These are phyloP conservation scores for Kluyveromyces marxianus DNA, from an alignment of 1,139 yeast species.

Conservation along the genomic window DNA sequence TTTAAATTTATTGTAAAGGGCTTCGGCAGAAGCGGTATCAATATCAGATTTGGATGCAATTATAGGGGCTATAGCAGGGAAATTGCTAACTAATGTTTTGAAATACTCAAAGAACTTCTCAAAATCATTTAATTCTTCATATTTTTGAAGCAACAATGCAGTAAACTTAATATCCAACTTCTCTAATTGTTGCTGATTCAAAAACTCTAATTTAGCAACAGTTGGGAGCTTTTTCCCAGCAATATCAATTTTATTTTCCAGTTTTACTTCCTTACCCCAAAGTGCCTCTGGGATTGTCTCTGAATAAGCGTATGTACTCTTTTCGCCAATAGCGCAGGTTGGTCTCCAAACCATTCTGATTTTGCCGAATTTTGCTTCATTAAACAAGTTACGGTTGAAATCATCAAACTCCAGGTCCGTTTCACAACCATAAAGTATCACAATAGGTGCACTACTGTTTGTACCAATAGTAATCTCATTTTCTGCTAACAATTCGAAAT, in stretches of 20 bases:
- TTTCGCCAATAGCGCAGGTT: conserved; percentile 25
- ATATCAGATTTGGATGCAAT: conserved; percentile 13
- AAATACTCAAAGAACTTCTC: conserved; percentile 33
- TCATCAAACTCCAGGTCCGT: conserved; percentile 40
- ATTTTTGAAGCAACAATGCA: conserved; percentile 35
- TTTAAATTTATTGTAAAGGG: conserved; percentile 8
- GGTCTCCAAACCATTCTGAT: conserved; percentile 73
- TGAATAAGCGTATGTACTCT: conserved; percentile 8
- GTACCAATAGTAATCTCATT: conserved; percentile 23
- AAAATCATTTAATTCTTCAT: conserved; percentile 23
- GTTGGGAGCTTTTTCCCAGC: conserved; percentile 17
- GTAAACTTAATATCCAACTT: conserved; percentile 43
- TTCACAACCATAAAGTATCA: conserved; percentile 42
- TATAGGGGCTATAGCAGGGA: conserved; percentile 42
- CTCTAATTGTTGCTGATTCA: conserved; percentile 29
- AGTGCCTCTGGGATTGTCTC: conserved; percentile 12
- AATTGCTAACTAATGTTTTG: conserved; percentile 36
- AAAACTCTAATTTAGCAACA: conserved; percentile 5
- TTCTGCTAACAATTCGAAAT: conserved; percentile 8
- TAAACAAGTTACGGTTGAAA: conserved; percentile 53
- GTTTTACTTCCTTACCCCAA: conserved; percentile 7
- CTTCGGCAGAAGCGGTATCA: conserved; percentile 11
- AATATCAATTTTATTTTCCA: conserved; percentile 11
- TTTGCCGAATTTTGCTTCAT: conserved; percentile 58
- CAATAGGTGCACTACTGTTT: conserved; percentile 27